Evolutionary conservation across 2,329 filamentous ascomycete species (phyloP).

Genomic region (Arthrinium phaeospermum): DNA sequence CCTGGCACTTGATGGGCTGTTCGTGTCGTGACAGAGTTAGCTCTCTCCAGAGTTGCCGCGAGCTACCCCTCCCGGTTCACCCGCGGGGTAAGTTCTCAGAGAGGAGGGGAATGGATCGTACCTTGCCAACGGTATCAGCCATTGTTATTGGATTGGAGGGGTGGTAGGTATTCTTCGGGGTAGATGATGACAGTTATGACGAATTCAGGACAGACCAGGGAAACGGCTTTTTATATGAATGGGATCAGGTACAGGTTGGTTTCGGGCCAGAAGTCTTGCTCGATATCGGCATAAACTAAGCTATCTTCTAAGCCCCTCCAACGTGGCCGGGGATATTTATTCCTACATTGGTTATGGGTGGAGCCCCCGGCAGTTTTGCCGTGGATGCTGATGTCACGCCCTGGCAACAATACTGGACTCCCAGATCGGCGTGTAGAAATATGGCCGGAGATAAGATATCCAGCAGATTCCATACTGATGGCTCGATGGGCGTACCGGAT

Average conservation of each 20-base stretch:
- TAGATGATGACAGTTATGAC: constrained; percentile 6
- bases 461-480: neutral
- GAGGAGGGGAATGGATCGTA: constrained; percentile 36
- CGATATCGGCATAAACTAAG: constrained; percentile 18
- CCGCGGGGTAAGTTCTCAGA: constrained; percentile 12
- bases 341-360: constrained; percentile 24
- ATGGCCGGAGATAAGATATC: constrained; percentile 14
- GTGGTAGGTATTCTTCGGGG: neutral
- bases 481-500: neutral
- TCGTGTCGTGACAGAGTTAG: neutral
- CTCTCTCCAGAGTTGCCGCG: neutral
- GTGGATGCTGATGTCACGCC: constrained; percentile 20
- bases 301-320: constrained; percentile 19
- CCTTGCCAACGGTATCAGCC: constrained; percentile 60
- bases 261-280: neutral
- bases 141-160: constrained; percentile 40
- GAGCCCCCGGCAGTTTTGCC: constrained; percentile 3
- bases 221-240: constrained; percentile 11
- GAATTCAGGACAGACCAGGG: constrained; percentile 18
- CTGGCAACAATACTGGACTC: constrained; percentile 5
- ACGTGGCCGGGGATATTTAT: constrained; percentile 23
- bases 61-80: constrained; percentile 14
- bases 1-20: constrained; percentile 95
- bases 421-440: constrained; percentile 13
- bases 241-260: neutral